Evolutionary conservation across 2,329 filamentous ascomycete genomes (phyloP).

Genomic region (Diaporthe nobilis): DNA sequence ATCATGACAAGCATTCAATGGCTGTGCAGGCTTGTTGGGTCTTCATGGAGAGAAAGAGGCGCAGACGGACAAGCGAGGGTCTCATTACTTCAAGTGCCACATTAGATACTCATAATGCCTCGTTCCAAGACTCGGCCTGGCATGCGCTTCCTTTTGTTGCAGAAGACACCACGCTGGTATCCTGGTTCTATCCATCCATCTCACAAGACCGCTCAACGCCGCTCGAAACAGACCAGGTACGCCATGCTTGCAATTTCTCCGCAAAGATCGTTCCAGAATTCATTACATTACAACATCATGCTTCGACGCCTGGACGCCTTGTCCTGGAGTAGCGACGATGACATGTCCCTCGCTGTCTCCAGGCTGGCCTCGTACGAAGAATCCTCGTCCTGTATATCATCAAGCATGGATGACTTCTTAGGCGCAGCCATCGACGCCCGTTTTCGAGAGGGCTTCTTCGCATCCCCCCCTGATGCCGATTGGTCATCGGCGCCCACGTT

Average conservation of each 20-base stretch:
- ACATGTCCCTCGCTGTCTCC: constrained; percentile 47
- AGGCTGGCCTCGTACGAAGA: constrained; percentile 46
- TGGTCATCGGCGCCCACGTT: constrained; percentile 33
- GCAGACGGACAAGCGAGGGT: constrained; percentile 2
- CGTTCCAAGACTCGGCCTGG: constrained; percentile 4
- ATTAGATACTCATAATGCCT: constrained; percentile 36
- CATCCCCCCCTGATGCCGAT: constrained; percentile 42
- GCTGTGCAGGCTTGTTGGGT: neutral
- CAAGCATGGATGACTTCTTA: constrained; percentile 50
- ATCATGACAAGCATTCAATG: neutral
- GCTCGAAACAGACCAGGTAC: constrained; percentile 17
- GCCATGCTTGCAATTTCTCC: constrained; percentile 10
- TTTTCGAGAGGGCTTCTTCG: constrained; percentile 52
- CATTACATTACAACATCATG: constrained; percentile 67
- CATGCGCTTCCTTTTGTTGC: constrained; percentile 35
- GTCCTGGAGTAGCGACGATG: constrained; percentile 45
- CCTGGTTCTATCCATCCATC: neutral
- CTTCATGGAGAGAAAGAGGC: neutral
- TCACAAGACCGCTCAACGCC: neutral
- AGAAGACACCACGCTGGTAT: constrained; percentile 39
- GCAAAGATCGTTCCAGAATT: constrained; percentile 43
- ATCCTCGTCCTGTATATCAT: constrained; percentile 51
- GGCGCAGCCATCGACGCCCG: constrained; percentile 59
- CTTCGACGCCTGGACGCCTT: constrained; percentile 65
- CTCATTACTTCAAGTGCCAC: constrained; percentile 24